Conservation (phyloP, 495 filamentous ascomycete species). For the Hapsidospora chrysogenum region DNA sequence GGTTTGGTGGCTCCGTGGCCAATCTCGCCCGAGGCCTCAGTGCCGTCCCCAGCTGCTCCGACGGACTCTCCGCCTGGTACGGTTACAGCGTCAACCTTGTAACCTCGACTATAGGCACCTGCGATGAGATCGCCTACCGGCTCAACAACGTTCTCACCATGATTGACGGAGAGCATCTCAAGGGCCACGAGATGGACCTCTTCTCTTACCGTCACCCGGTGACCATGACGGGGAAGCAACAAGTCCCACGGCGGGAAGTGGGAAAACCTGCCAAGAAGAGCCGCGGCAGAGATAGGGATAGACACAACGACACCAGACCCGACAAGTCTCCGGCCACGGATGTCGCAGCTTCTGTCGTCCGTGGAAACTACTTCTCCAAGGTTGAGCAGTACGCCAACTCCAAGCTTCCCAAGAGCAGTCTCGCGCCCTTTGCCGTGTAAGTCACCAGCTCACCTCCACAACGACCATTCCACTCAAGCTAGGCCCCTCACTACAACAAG, state of each 20-base stretch:
- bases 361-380: conserved; percentile 53
- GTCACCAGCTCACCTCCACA: too few species aligned
- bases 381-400: conserved; percentile 67
- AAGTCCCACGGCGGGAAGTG: too few species aligned
- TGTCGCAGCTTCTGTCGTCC: conserved; percentile 20
- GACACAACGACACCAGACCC: conserved; percentile 5
- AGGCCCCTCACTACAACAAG: too few species aligned
- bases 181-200: conserved; percentile 45
- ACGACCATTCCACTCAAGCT: too few species aligned
- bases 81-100: conserved; percentile 21
- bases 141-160: conserved; percentile 47
- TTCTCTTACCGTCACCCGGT: conserved; percentile 19
- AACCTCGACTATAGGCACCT: conserved; percentile 30
- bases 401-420: conserved; percentile 46
- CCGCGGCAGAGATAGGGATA: conserved; percentile 8
- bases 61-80: conserved; percentile 16
- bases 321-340: conserved; percentile 19
- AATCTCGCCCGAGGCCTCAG: conserved; percentile 6
- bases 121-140: conserved; percentile 37
- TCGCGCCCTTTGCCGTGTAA: conserved; percentile 48
- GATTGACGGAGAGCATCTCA: conserved; percentile 51
- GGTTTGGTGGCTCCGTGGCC: conserved; percentile 1
- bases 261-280: conserved; percentile 9
- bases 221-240: too few species aligned
- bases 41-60: conserved; percentile 9